Percentiles rank a stretch among this genome's conserved stretches.
phyloP scores from a whole-genome alignment of 805 yeast genomes.

The Candida piceae region DNA sequence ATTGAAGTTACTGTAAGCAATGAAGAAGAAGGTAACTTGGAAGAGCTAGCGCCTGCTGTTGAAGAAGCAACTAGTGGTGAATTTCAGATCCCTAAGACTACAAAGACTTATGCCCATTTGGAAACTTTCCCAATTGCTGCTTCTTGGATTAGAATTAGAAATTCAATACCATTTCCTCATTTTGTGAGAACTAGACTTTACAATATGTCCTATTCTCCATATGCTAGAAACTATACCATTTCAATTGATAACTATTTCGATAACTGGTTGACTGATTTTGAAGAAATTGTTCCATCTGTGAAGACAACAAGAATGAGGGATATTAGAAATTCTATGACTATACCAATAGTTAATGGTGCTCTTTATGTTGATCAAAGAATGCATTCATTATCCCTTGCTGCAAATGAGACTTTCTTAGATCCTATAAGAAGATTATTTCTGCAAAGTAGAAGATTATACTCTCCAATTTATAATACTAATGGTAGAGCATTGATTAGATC shows the following conservation, averaged over 20 bases:
- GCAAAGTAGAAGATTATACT: constrained; percentile 44
- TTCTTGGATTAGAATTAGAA: constrained; percentile 28
- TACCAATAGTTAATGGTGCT: constrained; percentile 47
- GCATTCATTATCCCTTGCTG: constrained; percentile 24
- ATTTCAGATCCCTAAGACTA: constrained; percentile 13
- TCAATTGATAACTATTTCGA: constrained; percentile 50
- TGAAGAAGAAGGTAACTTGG: not conserved
- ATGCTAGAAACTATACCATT: constrained; percentile 17
- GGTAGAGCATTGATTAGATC: constrained; percentile 62
- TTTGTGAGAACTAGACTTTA: constrained; percentile 20
- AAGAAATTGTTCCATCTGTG: constrained; percentile 52
- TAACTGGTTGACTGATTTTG: constrained; percentile 49
- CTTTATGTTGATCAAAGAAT: constrained; percentile 31
- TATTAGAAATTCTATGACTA: constrained; percentile 42
- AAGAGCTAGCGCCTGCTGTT: not conserved
- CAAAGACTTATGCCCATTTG: constrained; percentile 37
- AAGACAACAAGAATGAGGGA: constrained; percentile 49
- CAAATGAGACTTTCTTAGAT: constrained; percentile 31
- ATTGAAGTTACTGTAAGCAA: too few species aligned
- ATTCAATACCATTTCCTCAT: constrained; percentile 24
- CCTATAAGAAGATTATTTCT: constrained; percentile 47
- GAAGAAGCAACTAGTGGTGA: not conserved
- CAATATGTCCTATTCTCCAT: constrained; percentile 22
- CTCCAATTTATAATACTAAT: constrained; percentile 47
- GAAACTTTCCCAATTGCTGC: constrained; percentile 43